These are phyloP conservation scores for Globomyces sp. DNA, from an alignment of 371 early-diverging fungal genomes.

Conservation along the genomic window DNA sequence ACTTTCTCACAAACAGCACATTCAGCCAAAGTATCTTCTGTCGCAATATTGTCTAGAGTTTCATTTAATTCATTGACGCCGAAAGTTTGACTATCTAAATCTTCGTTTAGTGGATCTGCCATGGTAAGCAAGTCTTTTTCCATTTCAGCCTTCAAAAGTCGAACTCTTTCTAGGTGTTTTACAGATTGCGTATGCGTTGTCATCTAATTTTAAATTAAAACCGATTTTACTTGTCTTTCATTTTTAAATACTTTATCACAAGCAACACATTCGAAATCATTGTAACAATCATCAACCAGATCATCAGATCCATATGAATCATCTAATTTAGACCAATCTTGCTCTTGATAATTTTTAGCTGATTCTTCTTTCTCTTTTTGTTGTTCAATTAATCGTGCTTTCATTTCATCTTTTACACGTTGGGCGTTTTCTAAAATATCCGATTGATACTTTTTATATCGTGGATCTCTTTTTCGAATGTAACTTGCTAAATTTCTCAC, in stretches of 20 bases:
- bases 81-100: slow-evolving; percentile 16
- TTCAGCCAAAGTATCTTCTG: neutral
- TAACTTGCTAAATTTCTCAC: slow-evolving; percentile 49
- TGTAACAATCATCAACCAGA: slow-evolving; percentile 15
- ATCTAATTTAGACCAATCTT: slow-evolving; percentile 17
- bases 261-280: slow-evolving; percentile 69
- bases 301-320: slow-evolving; percentile 29
- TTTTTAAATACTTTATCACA: slow-evolving; percentile 78
- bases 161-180: slow-evolving; percentile 70
- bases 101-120: neutral
- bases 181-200: slow-evolving; percentile 73
- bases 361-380: slow-evolving; percentile 41
- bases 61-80: neutral
- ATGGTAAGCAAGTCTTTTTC: slow-evolving; percentile 50
- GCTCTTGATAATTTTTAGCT: neutral
- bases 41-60: neutral
- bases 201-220: slow-evolving; percentile 34
- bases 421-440: slow-evolving; percentile 48
- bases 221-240: slow-evolving; percentile 42
- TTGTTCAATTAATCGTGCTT: slow-evolving; percentile 51
- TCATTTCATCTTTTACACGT: slow-evolving; percentile 52
- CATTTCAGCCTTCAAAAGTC: slow-evolving; percentile 64
- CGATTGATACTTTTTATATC: slow-evolving; percentile 59
- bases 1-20: slow-evolving; percentile 26
- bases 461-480: slow-evolving; percentile 75